phyloP scores from a whole-genome alignment of 495 filamentous ascomycete species.

The Neurospora tetrasperma region DNA sequence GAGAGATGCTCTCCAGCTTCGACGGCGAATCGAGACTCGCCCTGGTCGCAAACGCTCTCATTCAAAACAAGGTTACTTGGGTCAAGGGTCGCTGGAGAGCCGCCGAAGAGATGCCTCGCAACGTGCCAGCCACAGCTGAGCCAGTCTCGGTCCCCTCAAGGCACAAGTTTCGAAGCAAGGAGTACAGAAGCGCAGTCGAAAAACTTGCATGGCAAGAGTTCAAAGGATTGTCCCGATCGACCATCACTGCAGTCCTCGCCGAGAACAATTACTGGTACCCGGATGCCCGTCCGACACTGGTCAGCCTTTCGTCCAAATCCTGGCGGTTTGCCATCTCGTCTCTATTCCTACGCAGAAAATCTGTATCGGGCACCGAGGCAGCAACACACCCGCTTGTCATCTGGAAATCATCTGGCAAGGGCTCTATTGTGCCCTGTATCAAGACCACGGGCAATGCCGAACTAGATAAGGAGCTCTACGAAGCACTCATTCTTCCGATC shows the following conservation, averaged over 20 bases:
- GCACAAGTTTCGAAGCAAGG: conserved; percentile 62
- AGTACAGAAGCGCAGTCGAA: conserved; percentile 66
- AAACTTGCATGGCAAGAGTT: conserved; percentile 62
- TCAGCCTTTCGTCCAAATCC: conserved; percentile 63
- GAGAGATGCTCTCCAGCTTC: conserved; percentile 74
- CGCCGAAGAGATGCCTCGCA: conserved; percentile 15
- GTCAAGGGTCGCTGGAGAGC: conserved; percentile 65
- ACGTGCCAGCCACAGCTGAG: conserved; percentile 2
- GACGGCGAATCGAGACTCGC: conserved; percentile 74
- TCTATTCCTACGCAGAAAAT: conserved; percentile 59
- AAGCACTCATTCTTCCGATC: conserved; percentile 56
- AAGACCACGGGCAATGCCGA: conserved; percentile 66
- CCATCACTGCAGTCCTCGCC: conserved; percentile 79
- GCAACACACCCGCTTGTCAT: conserved; percentile 47
- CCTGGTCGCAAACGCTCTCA: conserved; percentile 72
- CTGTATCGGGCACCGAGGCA: conserved; percentile 45
- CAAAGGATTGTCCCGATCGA: conserved; percentile 63
- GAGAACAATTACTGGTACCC: conserved; percentile 85
- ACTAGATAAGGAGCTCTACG: conserved; percentile 68
- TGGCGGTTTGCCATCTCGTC: conserved; percentile 77
- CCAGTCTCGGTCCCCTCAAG: conserved; percentile 43
- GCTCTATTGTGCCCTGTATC: conserved; percentile 44
- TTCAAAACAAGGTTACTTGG: conserved; percentile 66
- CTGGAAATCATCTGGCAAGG: conserved; percentile 48
- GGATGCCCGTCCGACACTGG: conserved; percentile 62